Base-by-base conservation (phyloP, 2,329 filamentous ascomycete species). In the Curvularia verruculosa region DNA sequence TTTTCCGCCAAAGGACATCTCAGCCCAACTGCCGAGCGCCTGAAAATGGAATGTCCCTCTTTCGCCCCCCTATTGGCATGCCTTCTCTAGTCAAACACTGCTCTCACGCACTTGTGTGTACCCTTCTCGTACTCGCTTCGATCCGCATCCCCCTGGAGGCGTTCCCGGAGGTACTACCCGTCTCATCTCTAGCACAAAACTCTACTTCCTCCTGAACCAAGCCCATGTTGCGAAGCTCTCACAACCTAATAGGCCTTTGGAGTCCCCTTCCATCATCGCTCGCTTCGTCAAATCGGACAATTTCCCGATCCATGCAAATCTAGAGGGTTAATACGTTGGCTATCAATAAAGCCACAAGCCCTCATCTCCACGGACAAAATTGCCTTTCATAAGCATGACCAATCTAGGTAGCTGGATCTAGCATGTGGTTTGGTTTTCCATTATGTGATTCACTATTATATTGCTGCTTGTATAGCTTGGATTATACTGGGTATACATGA, bases 81-180 rank as follows among this genome's bases (percentile, higher is more conserved):
- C 44, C 28, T 34, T 34, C 5, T n/a, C 12, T 34, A 34, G 44
- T n/a, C 28, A 15, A 34, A 34, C 28, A 21, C 28, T 34, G 29
- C 44, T 23, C 44, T 47, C 28, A 46, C 18, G n/a, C n/a, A 24
- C 44, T 3, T 9, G 6, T 29, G 9, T n/a, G n/a, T n/a, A n/a
- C n/a, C n/a, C n/a, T n/a, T 24, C 46, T 7, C 46, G 46, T 49
- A 39, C 21, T 39, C 46, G 46, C 46, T 23, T 49, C 46, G 21
- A 37, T 26, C 46, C 46, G 34, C 34, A 34, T 28, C 34, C 31
- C n/a, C 46, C 21, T 28, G 15, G 34, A n/a, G 23, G 46, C 34
- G 21, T 26, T 39, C 23, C 46, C 46, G 46, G 46, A 49, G 31
- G 31, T 39, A 49, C 46, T 49, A 37, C 46, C 46, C 34, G 23